Evolutionary conservation across 163 green algal genomes (phyloP).

Genomic region (Scenedesmus sp.): DNA sequence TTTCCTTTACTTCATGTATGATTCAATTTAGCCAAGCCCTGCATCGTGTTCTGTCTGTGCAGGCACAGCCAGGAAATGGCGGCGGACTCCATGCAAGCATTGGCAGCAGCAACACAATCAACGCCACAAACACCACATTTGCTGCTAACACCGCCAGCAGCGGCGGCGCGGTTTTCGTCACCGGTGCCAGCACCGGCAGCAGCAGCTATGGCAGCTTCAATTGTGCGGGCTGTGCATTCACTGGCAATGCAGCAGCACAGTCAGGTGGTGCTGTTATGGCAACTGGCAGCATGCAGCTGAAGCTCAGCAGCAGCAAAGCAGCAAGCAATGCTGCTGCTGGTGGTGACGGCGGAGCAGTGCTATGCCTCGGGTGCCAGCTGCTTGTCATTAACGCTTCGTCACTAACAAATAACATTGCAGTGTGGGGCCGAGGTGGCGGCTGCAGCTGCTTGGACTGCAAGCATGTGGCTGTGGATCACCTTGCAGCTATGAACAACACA

Average conservation of each 20-base stretch:
- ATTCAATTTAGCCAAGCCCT: neutral
- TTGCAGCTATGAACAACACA: neutral
- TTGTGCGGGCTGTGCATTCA: neutral
- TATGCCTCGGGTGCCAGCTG: neutral
- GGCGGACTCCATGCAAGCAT: neutral
- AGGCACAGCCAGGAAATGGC: neutral
- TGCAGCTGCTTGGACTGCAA: neutral
- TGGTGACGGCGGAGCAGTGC: neutral
- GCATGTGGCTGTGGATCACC: neutral
- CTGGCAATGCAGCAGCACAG: neutral
- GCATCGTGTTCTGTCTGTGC: neutral
- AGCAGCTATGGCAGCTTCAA: neutral
- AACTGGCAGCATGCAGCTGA: neutral
- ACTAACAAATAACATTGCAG: neutral
- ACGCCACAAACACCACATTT: neutral
- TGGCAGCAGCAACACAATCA: neutral
- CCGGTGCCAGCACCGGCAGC: neutral
- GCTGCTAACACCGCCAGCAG: neutral
- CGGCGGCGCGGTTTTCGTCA: neutral
- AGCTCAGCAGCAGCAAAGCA: neutral
- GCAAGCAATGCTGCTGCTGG: neutral
- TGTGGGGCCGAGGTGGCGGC: neutral
- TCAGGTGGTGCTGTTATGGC: neutral
- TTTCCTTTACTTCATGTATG: neutral
- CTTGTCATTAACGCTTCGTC: neutral